Evolutionary conservation across 1,284 basidiomycete genomes (phyloP), one percentile per base, ranked within the genome.

Genomic region (Leccinum cinnamomeum): DNA sequence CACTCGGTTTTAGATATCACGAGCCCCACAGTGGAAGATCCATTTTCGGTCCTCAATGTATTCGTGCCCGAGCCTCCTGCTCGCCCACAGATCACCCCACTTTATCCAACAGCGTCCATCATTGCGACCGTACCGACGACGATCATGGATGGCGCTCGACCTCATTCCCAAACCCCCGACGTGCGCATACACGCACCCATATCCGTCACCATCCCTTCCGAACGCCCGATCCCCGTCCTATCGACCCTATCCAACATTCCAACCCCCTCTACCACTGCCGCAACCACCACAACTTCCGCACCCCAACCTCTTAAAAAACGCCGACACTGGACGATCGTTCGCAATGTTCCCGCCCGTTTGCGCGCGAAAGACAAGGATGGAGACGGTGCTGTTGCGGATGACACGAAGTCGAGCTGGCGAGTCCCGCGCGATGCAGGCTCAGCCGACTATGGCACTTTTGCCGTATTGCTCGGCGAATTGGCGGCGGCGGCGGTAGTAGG

Each of bases 21-120:
- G 20, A 56, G 3, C 12, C 35, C 25, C 37, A 14, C 7, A 91
- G 89, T 92, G 82, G 90, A 92, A 71, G 88, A 91, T 64, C 89
- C 90, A 2, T 92, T 90, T 72, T 82, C 86, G 7, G 74, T 89
- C 0, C 79, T 92, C 2, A 86, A 84, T 14, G 77, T 79, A 39
- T 79, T 91, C 55, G 84, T 84, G 14, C 87, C 87, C 4, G 85
- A 90, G 12, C 78, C 80, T 2, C 78, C 70, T 10, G 73, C 79
- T 23, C 79, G 82, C 33, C 89, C 88, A 4, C 78, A 78, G 48
- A 75, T 91, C 11, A 77, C 79, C 3, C 82, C 88, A 12, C 76
- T 91, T 16, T 85, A 84, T 67, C 80, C 82, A 14, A 77, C 83
- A 1, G 51, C 76, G 58, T 70, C 69, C 39, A 65, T 10, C 25